Evolutionary conservation across 2,329 filamentous ascomycete genomes (phyloP).

Genomic region (Helotiales sp.): DNA sequence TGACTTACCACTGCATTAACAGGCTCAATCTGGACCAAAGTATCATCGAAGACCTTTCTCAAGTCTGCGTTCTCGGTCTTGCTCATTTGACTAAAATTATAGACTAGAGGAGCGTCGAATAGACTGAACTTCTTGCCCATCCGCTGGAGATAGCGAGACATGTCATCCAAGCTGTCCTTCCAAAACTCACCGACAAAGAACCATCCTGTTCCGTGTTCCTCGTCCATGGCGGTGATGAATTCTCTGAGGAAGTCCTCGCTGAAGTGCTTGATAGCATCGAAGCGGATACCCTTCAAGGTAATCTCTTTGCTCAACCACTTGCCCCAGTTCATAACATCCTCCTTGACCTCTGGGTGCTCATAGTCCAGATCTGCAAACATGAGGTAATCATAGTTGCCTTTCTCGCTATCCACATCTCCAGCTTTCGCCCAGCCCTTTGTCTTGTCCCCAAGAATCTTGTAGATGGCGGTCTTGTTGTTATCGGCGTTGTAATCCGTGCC

Average conservation of each 20-base stretch:
- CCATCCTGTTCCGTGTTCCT: constrained; percentile 50
- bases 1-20: constrained; percentile 55
- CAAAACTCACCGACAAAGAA: constrained; percentile 73
- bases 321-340: constrained; percentile 67
- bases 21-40: constrained; percentile 55
- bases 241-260: constrained; percentile 64
- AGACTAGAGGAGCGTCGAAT: constrained; percentile 69
- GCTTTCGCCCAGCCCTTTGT: constrained; percentile 64
- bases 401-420: constrained; percentile 57
- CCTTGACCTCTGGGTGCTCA: constrained; percentile 58
- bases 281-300: constrained; percentile 63
- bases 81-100: constrained; percentile 64
- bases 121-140: constrained; percentile 60
- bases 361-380: constrained; percentile 75
- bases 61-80: constrained; percentile 58
- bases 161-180: constrained; percentile 55
- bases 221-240: constrained; percentile 60
- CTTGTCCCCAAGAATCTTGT: constrained; percentile 59
- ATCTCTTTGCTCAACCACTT: constrained; percentile 64
- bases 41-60: constrained; percentile 60
- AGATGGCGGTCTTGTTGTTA: constrained; percentile 59
- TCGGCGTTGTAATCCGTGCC: constrained; percentile 65
- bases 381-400: constrained; percentile 70
- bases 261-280: constrained; percentile 75
- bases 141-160: constrained; percentile 56